Conservation (phyloP, 768 basidiomycete genomes). For the Suillus placidus region DNA sequence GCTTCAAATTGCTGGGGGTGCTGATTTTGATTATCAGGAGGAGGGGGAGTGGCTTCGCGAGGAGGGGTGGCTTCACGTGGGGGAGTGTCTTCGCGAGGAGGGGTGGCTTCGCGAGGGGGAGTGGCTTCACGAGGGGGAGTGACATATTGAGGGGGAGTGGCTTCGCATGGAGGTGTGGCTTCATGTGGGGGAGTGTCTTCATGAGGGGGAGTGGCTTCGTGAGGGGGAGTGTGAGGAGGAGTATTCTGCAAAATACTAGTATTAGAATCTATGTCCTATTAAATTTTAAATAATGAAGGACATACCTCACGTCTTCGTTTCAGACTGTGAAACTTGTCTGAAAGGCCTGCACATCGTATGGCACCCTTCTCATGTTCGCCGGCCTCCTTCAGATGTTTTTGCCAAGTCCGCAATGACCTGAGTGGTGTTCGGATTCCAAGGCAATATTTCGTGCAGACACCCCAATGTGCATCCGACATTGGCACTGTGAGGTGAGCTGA, state of each 20-base stretch:
- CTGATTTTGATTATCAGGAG: neutral
- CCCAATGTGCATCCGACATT: neutral
- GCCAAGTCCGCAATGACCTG: too few relatives aligned
- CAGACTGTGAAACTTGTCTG: neutral
- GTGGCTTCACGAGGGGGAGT: neutral
- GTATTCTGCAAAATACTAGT: neutral
- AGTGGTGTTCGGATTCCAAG: conserved; percentile 1
- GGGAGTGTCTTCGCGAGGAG: too few relatives aligned
- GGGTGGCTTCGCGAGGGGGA: too few relatives aligned
- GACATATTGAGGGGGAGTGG: neutral
- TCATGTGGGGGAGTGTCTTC: neutral
- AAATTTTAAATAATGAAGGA: neutral
- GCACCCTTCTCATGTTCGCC: neutral
- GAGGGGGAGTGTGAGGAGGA: neutral
- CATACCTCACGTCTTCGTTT: neutral
- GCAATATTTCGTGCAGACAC: conserved; percentile 10
- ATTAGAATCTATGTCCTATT: neutral
- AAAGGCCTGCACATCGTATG: neutral
- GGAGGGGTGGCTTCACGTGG: too few relatives aligned
- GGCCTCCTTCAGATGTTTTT: neutral
- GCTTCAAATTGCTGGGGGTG: neutral
- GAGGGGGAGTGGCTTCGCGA: too few relatives aligned
- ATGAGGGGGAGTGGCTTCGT: neutral
- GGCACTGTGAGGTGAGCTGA: neutral
- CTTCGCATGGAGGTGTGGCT: too few relatives aligned